Evolutionary conservation across 495 filamentous ascomycete species (phyloP).

Genomic region (Trichoderma erinaceum): DNA sequence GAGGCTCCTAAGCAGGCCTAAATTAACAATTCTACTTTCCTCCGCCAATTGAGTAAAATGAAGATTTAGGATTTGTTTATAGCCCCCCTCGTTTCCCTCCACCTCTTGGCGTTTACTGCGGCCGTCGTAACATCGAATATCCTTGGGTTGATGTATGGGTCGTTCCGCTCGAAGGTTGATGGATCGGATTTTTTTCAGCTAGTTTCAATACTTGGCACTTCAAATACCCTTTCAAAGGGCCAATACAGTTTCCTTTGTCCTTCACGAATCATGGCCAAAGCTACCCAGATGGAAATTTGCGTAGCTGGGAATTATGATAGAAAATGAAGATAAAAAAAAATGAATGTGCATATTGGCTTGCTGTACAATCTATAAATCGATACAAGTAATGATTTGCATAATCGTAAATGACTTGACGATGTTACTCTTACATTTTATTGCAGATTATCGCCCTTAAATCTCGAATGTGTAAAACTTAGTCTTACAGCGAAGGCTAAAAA

Average conservation of each 20-base stretch:
- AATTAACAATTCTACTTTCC: not conserved
- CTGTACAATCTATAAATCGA: not conserved
- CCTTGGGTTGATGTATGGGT: conserved; percentile 14
- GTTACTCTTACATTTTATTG: not conserved
- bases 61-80: conserved; percentile 12
- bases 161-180: conserved; percentile 11
- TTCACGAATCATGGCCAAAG: conserved; percentile 5
- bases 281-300: not conserved
- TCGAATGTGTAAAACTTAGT: no score
- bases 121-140: conserved; percentile 12
- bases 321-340: conserved; percentile 10
- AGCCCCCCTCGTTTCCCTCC: not conserved
- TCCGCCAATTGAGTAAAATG: not conserved
- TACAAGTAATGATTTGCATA: not conserved
- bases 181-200: not conserved
- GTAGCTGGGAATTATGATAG: not conserved
- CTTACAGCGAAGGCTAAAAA: no score
- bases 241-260: conserved; percentile 1
- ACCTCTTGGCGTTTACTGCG: conserved; percentile 4
- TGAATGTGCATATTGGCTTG: not conserved
- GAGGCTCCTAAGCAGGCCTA: conserved; percentile 53
- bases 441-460: not conserved
- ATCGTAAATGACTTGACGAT: not conserved
- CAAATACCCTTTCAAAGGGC: not conserved
- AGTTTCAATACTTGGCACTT: conserved; percentile 5